Conservation (phyloP, 768 basidiomycete species). For the Dioszegia aurantiaca region DNA sequence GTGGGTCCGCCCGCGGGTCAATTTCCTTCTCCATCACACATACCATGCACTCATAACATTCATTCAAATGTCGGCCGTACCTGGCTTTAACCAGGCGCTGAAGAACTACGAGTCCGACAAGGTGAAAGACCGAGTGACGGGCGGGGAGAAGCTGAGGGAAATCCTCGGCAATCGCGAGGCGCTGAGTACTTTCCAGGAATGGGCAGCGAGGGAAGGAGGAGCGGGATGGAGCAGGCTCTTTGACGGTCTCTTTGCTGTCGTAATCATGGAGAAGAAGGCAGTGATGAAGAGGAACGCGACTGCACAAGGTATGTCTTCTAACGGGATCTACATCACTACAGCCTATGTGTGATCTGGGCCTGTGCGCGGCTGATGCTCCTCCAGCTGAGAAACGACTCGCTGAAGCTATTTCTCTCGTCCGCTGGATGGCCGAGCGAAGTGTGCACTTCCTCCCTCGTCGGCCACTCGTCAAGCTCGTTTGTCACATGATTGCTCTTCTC, state of each 20-base stretch:
- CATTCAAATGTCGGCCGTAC: constrained; percentile 27
- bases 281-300: constrained; percentile 53
- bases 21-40: constrained; percentile 8
- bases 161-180: constrained; percentile 43
- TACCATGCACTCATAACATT: constrained; percentile 1
- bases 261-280: constrained; percentile 63
- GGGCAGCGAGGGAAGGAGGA: constrained; percentile 43
- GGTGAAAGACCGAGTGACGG: constrained; percentile 69
- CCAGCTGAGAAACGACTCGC: constrained; percentile 61
- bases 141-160: constrained; percentile 55
- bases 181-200: constrained; percentile 59
- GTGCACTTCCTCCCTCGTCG: constrained; percentile 61
- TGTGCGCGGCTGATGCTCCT: constrained; percentile 52
- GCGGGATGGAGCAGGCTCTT: constrained; percentile 65
- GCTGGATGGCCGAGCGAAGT: constrained; percentile 69
- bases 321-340: too few species aligned
- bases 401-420: constrained; percentile 65
- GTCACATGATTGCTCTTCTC: constrained; percentile 65
- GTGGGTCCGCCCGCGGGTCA: constrained; percentile 11
- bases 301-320: constrained; percentile 29
- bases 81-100: constrained; percentile 39
- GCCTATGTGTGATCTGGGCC: too few species aligned
- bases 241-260: constrained; percentile 67
- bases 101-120: constrained; percentile 55
- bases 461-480: constrained; percentile 61